Evolutionary conservation across 163 green algal genomes (phyloP), one percentile per base, ranked within the genome.

Genomic region (Chloroidium sp.): DNA sequence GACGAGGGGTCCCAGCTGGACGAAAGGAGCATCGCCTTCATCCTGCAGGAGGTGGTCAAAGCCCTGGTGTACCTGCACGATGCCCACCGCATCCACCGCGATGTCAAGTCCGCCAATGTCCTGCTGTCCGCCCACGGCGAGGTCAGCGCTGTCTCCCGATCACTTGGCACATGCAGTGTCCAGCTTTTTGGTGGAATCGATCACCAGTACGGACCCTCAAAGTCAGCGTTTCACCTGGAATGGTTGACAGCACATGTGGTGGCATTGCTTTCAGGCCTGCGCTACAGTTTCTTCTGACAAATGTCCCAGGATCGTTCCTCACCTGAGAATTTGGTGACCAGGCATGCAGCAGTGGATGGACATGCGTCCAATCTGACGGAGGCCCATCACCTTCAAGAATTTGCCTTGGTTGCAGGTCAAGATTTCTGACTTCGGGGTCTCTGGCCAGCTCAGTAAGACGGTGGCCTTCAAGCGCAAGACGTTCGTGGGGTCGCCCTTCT

Each of bases 401-500:
- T 36, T 36, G 36, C 36, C 36, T 36, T 36, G 36, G 36, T 36
- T 36, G 36, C 36, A 36, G 36, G 36, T 98, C 14, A 97, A 97
- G 81, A 92, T 97, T 76, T 93, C 90, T 2, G 95, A 99, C 86
- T 99, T 99, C 90, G 96, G 96, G 0, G 95, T 99, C 2, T 91
- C 89, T 4, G 93, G 93, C 2, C 93, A 98, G 89, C 88, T 98
- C 75, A 96, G 85, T 1, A 90, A 90, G 60, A 97, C 95, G 1
- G 84, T 98, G 74, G 91, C 89, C 0, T 97, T 91, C 88, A 93
- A 93, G 82, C 89, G 94, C 2, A 90, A 90, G 62, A 98, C 95
- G 0, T 99, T 98, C 90, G 95, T 99, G 76, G 95, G 95, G 4
- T 98, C 93, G 10, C 95, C 95, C 6, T 97, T 97, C 77, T 99